Base-by-base conservation (phyloP, 768 basidiomycete species). In the Porpolomopsis calyptriformis region DNA sequence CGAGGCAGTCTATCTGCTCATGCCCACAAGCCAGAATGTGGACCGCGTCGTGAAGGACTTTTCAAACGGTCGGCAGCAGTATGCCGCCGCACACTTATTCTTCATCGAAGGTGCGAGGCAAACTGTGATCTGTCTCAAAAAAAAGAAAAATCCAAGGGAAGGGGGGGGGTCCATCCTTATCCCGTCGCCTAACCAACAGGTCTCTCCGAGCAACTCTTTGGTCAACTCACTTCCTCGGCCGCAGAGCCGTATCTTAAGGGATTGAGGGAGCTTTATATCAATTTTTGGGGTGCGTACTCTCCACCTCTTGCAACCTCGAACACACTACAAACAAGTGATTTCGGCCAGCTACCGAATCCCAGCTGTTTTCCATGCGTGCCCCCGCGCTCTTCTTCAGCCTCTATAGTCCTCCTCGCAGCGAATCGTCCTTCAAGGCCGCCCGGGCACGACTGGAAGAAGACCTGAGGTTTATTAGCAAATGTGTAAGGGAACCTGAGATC, bases 11-110 rank as follows among this genome's bases (percentile, higher is more conserved):
- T 98, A 99, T 61, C 66, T 99, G 50, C 69, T 98, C 49, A 94
- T 93, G 78, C 87, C 96, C 12, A 98, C 96, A 3, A 79, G 79
- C 1, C 87, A 91, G 68, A 98, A 98, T 63, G 78, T 98, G 36
- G 83, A 94, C 47, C 77, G 92, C 18, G 73, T 99, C 57, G 83
- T 98, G 54, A 77, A 72, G 26, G 96, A 99, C 64, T 94, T 91
- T 51, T 61, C 66, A 25, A 59, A 61, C 43, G 58, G 64, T 33
- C 73, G 72, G 11, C 70, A 72, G 53, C 78, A 83, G 53, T 98
- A 98, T 60, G 80, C 80, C 14, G 82, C 67, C 0, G 94, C 86
- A 0, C 88, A 98, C 61, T 62, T 97, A 47, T 93, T 92, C 74
- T 99, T 98, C 61, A 72, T 93, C 49, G 94, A 97, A 57, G 85